Evolutionary conservation across 192 early-diverging fungal genomes (phyloP).

Genomic region (Phlyctochytrium planicorne): DNA sequence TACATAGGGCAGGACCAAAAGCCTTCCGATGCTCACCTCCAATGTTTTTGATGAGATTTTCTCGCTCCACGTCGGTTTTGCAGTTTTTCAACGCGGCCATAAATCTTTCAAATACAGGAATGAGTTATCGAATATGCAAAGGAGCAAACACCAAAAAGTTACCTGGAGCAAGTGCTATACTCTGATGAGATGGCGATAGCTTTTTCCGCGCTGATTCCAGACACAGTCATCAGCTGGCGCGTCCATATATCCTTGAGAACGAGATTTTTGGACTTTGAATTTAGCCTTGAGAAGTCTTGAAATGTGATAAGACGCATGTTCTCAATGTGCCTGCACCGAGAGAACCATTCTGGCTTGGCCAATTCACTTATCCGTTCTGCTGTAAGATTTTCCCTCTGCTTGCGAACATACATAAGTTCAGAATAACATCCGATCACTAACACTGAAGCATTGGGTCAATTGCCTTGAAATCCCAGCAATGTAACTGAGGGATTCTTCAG

Average conservation of each 20-base stretch:
- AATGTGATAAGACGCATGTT: slow-evolving; percentile 62
- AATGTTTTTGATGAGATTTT: slow-evolving; percentile 45
- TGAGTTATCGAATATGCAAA: background rate
- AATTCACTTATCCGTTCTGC: slow-evolving; percentile 19
- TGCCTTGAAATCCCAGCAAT: no score
- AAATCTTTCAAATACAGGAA: slow-evolving; percentile 30
- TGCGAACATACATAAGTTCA: no score
- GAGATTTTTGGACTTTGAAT: slow-evolving; percentile 72
- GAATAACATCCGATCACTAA: no score
- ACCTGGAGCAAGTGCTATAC: slow-evolving; percentile 69
- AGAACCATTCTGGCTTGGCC: slow-evolving; percentile 16
- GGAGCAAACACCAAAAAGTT: background rate
- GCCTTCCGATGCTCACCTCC: slow-evolving; percentile 35
- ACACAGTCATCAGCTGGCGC: slow-evolving; percentile 80
- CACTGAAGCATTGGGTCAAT: no score
- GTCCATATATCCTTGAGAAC: slow-evolving; percentile 75
- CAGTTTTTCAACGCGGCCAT: slow-evolving; percentile 43
- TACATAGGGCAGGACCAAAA: slow-evolving; percentile 33
- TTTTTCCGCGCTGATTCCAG: slow-evolving; percentile 83
- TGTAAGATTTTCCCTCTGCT: slow-evolving; percentile 23
- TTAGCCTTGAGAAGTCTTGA: slow-evolving; percentile 63
- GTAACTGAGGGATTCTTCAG: slow-evolving; percentile 84
- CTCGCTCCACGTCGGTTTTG: slow-evolving; percentile 41
- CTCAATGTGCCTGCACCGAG: slow-evolving; percentile 11
- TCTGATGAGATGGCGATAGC: slow-evolving; percentile 66